Evolutionary conservation across 306 rosid genomes (phyloP).

Genomic region (Canavalia gladiata): DNA sequence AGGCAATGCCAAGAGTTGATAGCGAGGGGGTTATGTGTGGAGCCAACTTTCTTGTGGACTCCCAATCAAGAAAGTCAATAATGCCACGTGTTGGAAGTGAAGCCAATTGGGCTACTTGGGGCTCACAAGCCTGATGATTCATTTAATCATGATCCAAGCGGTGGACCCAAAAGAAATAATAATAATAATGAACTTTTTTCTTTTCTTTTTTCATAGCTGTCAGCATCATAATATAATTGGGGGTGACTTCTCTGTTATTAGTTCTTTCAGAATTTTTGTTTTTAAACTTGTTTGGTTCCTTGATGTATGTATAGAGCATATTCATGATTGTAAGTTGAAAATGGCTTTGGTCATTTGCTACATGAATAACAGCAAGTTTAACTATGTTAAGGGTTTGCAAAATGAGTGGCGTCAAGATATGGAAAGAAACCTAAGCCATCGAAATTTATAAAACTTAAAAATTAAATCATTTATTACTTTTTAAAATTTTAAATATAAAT

Average conservation of each 20-base stretch:
- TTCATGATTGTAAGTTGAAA: neutral
- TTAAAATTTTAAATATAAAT: no score
- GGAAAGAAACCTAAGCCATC: no score
- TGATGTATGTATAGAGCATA: neutral
- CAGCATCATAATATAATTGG: slow-evolving; percentile 11
- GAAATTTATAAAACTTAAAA: no score
- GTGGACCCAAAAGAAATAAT: neutral
- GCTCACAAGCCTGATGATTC: slow-evolving; percentile 57
- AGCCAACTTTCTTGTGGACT: slow-evolving; percentile 84
- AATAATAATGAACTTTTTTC: neutral
- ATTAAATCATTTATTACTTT: no score
- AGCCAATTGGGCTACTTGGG: slow-evolving; percentile 92
- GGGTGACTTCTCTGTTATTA: neutral
- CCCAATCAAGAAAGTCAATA: slow-evolving; percentile 62
- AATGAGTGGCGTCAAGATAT: no score
- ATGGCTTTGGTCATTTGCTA: slow-evolving; percentile 35
- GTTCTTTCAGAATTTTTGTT: neutral
- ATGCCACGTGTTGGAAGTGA: slow-evolving; percentile 99
- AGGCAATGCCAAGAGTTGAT: slow-evolving; percentile 89
- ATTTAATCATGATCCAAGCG: neutral
- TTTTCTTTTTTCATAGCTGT: neutral
- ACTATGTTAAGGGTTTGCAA: no score
- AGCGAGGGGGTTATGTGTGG: slow-evolving; percentile 96
- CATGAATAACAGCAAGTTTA: neutral
- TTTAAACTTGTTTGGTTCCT: neutral